Evolutionary conservation across 2,329 filamentous ascomycete genomes (phyloP).

Genomic region (Dryadomyces sulphureus): DNA sequence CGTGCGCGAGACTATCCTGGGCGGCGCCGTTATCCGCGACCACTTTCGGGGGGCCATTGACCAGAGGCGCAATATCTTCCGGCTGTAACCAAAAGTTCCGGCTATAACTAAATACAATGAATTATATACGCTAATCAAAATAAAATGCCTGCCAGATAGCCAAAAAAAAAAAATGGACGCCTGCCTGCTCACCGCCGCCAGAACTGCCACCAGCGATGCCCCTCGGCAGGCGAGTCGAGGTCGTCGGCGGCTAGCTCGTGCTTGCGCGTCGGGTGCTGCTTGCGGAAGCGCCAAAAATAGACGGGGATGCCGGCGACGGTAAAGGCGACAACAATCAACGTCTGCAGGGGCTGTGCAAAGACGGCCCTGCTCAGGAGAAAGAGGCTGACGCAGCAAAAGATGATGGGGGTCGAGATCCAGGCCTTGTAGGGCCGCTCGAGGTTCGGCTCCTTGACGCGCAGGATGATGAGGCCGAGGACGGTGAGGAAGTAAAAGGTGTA

Average conservation of each 20-base stretch:
- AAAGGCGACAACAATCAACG: conserved; percentile 72
- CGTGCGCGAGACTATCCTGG: conserved; percentile 52
- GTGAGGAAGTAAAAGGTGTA: conserved; percentile 97
- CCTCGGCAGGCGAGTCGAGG: conserved; percentile 12
- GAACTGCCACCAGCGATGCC: conserved; percentile 41
- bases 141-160: not conserved
- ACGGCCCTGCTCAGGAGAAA: conserved; percentile 82
- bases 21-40: conserved; percentile 53
- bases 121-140: conserved; percentile 1
- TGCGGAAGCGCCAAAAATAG: conserved; percentile 72
- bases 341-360: conserved; percentile 83
- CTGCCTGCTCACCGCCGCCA: conserved; percentile 26
- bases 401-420: conserved; percentile 93
- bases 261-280: conserved; percentile 27
- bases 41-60: conserved; percentile 58
- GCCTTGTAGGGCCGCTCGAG: conserved; percentile 86
- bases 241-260: conserved; percentile 21
- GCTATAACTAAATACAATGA: no score
- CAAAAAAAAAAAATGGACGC: not conserved
- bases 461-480: conserved; percentile 80
- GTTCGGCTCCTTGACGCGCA: conserved; percentile 73
- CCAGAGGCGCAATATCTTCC: conserved; percentile 35
- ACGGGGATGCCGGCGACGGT: conserved; percentile 72
- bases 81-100: conserved; percentile 22
- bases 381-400: conserved; percentile 94